Evolutionary conservation across 768 basidiomycete species (phyloP), one percentile per base, ranked within the genome.

Genomic region (Epithele typhae): DNA sequence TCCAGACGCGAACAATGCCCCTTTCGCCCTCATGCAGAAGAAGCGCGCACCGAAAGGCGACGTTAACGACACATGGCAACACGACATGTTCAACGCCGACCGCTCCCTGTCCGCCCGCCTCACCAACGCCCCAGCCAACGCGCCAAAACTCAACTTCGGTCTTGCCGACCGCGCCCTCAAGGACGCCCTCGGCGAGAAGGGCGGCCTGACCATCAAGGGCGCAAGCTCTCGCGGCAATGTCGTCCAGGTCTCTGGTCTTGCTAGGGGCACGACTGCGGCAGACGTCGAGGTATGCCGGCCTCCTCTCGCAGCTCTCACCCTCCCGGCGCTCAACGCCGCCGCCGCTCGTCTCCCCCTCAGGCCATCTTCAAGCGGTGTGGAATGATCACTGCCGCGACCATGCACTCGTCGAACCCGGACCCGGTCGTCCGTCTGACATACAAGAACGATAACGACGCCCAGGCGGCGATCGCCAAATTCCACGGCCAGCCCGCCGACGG

Each of bases 301-400:
- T 41, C 33, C 33, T 3, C 35, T 34, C 32, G 5, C 33, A 8
- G 6, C 11, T 14, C 14, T 41, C 44, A 33, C 22, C 38, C 10
- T n/a, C 24, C 7, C 40, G 5, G 24, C 11, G 21, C 10, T 3
- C 48, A 25, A 25, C 32, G n/a, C 27, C 24, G 23, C 18, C n/a
- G n/a, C 15, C 18, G 18, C 9, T 22, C 12, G 14, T 38, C 7
- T 17, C 43, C 27, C 27, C 44, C 22, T 34, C 25, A 74, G 60
- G 87, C 89, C 21, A 91, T 91, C 45, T 92, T 92, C 73, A 82
- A 84, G 52, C 80, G 83, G 19, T 88, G 88, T 56, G 87, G 87
- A 6, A 67, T 77, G 17, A 80, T 87, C 52, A 74, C 77, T 25
- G 72, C 70, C 40, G 64, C 75, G 15, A 15, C 63, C 21, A 27